Evolutionary conservation across 1,139 yeast genomes (phyloP), one percentile per base, ranked within the genome.

Genomic region (Saccharomycopsis crataegensis): DNA sequence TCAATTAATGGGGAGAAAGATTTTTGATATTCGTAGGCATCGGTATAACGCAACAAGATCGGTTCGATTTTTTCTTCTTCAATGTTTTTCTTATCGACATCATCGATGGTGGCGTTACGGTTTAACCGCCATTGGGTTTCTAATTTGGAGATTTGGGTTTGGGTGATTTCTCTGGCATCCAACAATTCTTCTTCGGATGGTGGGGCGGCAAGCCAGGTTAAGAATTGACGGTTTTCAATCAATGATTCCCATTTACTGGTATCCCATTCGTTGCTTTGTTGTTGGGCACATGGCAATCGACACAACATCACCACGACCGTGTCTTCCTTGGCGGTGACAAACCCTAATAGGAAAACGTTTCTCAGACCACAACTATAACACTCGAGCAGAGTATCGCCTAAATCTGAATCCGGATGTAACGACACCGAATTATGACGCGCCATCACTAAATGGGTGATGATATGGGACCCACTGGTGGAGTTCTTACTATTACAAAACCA

Each of bases 361-460:
- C 76, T 80, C 64, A 80, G 81, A 31, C 96, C 96, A 72, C 97
- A 91, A 64, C 84, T 85, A 69, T 90, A 91, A 70, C 98, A 91
- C 66, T 91, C 97, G 58, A 91, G 71, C 1, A 82, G 77, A 3
- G 93, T 84, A 55, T 86, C 96, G 12, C 97, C 97, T 46, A 90
- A 72, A 59, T 87, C 93, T 0, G 93, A 83, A 42, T 86, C 86
- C 43, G 82, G 83, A 65, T 90, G 97, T 50, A 89, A 72, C 3
- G 84, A 75, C 1, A 90, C 91, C 40, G 74, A 73, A 63, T 84
- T 82, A 66, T 91, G 97, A 57, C 86, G 81, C 2, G 96, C 79
- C 62, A 87, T 71, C 40, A 89, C 95, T 65, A 90, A 71, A 68
- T 91, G 98, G 16, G 89, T 86, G 14, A 91, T 82, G 37, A 91